Evolutionary conservation across 106 monocot genomes (phyloP).

Genomic region (Phalaenopsis equestris): DNA sequence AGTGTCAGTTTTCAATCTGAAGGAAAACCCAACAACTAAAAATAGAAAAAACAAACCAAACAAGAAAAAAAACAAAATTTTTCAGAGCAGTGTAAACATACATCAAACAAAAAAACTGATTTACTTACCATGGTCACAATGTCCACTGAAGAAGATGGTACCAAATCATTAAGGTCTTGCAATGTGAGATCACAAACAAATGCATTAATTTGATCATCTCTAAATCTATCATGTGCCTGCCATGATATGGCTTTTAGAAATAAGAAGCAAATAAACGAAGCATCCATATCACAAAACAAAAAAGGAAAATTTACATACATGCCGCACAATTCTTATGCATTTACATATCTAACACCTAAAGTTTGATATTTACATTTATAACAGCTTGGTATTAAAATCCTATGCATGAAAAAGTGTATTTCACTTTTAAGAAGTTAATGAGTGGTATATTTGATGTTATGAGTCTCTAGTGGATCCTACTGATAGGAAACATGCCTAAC

Average conservation of each 20-base stretch:
- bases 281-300: not conserved
- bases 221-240: constrained; percentile 73
- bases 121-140: constrained; percentile 86
- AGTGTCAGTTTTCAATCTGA: constrained; percentile 43
- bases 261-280: not conserved
- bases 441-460: not conserved
- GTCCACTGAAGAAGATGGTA: constrained; percentile 76
- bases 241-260: constrained; percentile 7
- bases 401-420: too few species aligned
- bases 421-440: too few species aligned
- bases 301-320: not conserved
- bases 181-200: constrained; percentile 87
- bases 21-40: not conserved
- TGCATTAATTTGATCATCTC: constrained; percentile 55
- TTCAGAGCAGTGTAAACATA: not conserved
- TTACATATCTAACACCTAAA: too few species aligned
- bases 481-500: too few species aligned
- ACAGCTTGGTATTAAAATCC: too few species aligned
- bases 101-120: not conserved
- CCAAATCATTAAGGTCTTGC: constrained; percentile 41
- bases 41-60: not conserved
- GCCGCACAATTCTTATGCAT: too few species aligned
- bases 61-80: not conserved
- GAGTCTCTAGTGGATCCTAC: too few species aligned
- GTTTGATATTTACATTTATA: too few species aligned